A percentile compares a stretch with the other conserved stretches of the same genome.
phyloP scores from a whole-genome alignment of 2,329 filamentous ascomycete species.

The Aureobasidium sp. region DNA sequence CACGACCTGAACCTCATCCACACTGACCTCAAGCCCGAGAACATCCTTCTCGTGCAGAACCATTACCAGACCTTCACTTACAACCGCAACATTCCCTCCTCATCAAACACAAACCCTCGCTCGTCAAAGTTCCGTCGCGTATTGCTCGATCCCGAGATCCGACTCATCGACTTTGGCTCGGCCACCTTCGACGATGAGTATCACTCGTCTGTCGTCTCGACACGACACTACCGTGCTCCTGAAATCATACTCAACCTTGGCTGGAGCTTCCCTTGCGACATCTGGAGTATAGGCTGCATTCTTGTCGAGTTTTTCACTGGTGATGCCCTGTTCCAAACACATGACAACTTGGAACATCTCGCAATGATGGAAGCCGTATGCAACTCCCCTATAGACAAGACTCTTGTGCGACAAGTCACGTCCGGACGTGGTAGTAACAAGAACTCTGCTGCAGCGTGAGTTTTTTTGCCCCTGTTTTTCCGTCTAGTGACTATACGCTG shows the following conservation, averaged over 20 bases:
- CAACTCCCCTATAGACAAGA: slow-evolving; percentile 48
- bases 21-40: slow-evolving; percentile 67
- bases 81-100: slow-evolving; percentile 60
- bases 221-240: slow-evolving; percentile 58
- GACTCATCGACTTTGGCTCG: slow-evolving; percentile 61
- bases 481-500: neutral
- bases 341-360: slow-evolving; percentile 61
- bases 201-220: slow-evolving; percentile 61
- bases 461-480: slow-evolving; percentile 18
- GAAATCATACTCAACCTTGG: slow-evolving; percentile 62
- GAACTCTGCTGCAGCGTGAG: slow-evolving; percentile 52
- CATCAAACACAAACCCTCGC: slow-evolving; percentile 51
- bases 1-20: slow-evolving; percentile 97
- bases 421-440: slow-evolving; percentile 41
- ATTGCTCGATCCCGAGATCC: slow-evolving; percentile 58
- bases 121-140: slow-evolving; percentile 57
- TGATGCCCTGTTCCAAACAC: slow-evolving; percentile 61
- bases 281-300: slow-evolving; percentile 64
- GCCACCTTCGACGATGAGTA: slow-evolving; percentile 64
- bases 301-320: slow-evolving; percentile 63
- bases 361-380: slow-evolving; percentile 64
- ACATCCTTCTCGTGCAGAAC: slow-evolving; percentile 59
- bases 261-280: slow-evolving; percentile 62
- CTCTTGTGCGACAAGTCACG: slow-evolving; percentile 48
- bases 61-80: slow-evolving; percentile 63